Base-by-base conservation (phyloP, 2,329 filamentous ascomycete species). In the Eurotiales sp. region DNA sequence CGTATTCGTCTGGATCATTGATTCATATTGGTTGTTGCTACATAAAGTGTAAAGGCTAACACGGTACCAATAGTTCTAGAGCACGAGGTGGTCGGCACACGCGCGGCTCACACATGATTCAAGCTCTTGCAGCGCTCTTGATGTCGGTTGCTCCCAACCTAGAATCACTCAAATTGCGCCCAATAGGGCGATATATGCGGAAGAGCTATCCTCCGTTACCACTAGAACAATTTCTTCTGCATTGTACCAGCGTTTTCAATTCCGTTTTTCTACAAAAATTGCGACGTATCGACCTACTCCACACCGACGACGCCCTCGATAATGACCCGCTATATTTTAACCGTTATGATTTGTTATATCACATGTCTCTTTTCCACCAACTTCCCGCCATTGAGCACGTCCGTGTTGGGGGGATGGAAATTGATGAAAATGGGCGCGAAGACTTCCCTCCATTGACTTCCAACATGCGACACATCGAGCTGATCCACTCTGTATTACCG, bases 271-370 rank as follows among this genome's bases (percentile, higher is more conserved):
- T 53, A 8, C 40, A 53, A 45, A 44, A 41, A 22, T 39, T 53
- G 15, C 45, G 40, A 21, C 45, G 46, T 15, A 15, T 53, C 32
- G 51, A 53, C 41, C 41, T 53, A n/a, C 51, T 53, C 15, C 51
- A 53, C 42, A 53, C 51, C 17, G 51, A 53, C 39, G 51, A 53
- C 25, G 23, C 40, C 8, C 32, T 53, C 27, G 40, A 44, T 23
- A 47, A 44, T 29, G 51, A 53, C 19, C 51, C 51, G 17, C 42
- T 53, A 45, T 44, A 44, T 27, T 53, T 53, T n/a, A 53, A 53
- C 27, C 51, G 30, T 23, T 53, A 53, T 25, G 51, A 53, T 34
- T 34, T 53, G 5, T 41, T 53, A 43, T 53, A 53, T 29, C 51
- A 53, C 21, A 53, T 53, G 51, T 53, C 51, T 14, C 39, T 53